Evolutionary conservation across 805 yeast genomes (phyloP), one percentile per base, ranked within the genome.

Genomic region (Lipomyces orientalis): DNA sequence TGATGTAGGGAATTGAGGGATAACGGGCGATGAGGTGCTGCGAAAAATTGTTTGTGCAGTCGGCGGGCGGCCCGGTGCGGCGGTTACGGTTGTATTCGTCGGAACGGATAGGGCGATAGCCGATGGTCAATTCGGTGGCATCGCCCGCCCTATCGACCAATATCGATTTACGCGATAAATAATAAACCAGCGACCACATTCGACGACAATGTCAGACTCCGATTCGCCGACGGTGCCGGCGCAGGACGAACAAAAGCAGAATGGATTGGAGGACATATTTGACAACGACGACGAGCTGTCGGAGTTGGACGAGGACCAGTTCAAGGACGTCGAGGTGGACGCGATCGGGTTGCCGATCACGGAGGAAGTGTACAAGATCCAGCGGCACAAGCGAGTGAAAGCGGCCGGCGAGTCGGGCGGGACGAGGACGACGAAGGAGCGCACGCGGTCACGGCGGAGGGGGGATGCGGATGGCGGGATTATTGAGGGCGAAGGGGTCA

Each of bases 281-380:
- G 75, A 62, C 49, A 77, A 75, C 8, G 77, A 75, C 25, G 78
- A 77, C 33, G 80, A 78, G 52, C 73, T 79, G 19, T 79, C 82
- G 1, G 83, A 80, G 67, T 71, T 80, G 54, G 82, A 79, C 64
- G 82, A 79, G 59, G 81, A 80, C 12, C 76, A 75, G 58, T 69
- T 76, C 54, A 75, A 76, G 54, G 76, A 77, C 39, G 74, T 75
- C 52, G 79, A 75, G 19, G 77, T 65, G 52, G 78, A 69, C 10
- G 72, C 70, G 9, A 63, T 66, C 31, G 78, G 73, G 33, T 63
- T 71, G 37, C 77, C 74, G 19, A 75, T 77, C 55, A 83, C 81
- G 58, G 82, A 79, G 58, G 80, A 78, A 55, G 82, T 80, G 29
- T 77, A 76, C 74, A 77, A 78, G 62, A 69, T 81, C 52, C 75